A percentile compares a stretch with the other conserved stretches of the same genome.
These are phyloP conservation scores for Aureobasidium uvarum DNA, from an alignment of 2,329 filamentous ascomycete genomes.

Conservation along the genomic window DNA sequence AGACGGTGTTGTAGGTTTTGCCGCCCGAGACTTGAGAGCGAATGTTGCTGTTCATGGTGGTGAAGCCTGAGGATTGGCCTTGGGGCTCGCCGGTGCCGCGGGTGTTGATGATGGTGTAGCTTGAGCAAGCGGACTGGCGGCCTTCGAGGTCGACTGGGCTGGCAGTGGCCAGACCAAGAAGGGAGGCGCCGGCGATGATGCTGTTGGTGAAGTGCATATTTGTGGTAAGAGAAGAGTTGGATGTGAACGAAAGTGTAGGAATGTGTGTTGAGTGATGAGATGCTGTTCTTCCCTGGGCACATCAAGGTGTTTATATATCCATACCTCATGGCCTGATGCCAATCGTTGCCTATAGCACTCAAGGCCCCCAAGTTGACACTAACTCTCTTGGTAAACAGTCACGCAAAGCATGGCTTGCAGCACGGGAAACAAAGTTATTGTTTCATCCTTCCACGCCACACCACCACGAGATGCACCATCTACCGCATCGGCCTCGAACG, in stretches of 20 bases:
- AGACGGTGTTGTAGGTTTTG: constrained; percentile 41
- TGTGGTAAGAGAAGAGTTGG: not conserved
- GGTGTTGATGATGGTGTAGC: constrained; percentile 33
- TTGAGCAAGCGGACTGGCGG: not conserved
- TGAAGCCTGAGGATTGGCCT: constrained; percentile 35
- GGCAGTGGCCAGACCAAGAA: constrained; percentile 7
- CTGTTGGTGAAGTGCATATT: constrained; percentile 21
- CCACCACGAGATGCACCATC: not conserved
- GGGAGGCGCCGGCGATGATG: constrained; percentile 2
- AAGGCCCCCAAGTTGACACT: too few relatives aligned
- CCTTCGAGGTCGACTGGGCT: constrained; percentile 17
- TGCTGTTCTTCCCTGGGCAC: not conserved
- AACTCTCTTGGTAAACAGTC: not conserved
- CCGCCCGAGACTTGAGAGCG: constrained; percentile 35
- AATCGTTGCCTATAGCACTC: not conserved
- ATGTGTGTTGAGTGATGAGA: not conserved
- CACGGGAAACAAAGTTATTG: constrained; percentile 1
- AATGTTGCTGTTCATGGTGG: constrained; percentile 39
- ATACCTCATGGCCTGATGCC: not conserved
- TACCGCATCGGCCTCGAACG: not conserved
- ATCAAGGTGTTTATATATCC: not conserved
- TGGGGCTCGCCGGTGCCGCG: constrained; percentile 34
- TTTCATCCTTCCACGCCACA: constrained; percentile 12
- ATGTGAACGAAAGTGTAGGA: not conserved
- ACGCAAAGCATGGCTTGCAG: not conserved